Evolutionary conservation across 495 filamentous ascomycete genomes (phyloP).

Genomic region (Podospora comata): DNA sequence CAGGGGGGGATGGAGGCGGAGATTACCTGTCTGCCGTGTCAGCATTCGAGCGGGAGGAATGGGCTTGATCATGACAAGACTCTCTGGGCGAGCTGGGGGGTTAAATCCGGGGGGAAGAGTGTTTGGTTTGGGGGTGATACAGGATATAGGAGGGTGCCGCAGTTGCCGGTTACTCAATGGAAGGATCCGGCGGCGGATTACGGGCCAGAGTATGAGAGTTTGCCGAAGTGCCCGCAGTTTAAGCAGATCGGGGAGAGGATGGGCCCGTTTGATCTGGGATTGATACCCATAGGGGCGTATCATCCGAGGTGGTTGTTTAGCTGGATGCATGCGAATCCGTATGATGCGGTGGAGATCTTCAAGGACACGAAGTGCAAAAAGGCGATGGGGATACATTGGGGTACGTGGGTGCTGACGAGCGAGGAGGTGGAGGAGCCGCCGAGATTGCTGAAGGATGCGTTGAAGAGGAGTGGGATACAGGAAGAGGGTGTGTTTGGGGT

Average conservation of each 20-base stretch:
- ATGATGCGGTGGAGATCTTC: constrained; percentile 88
- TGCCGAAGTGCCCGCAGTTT: constrained; percentile 84
- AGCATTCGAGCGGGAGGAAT: constrained; percentile 72
- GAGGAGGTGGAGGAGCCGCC: constrained; percentile 88
- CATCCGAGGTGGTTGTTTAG: constrained; percentile 71
- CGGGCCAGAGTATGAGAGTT: constrained; percentile 58
- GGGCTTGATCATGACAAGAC: constrained; percentile 68
- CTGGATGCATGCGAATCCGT: constrained; percentile 83
- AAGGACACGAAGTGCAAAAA: constrained; percentile 75
- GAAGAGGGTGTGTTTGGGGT: constrained; percentile 85
- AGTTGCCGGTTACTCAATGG: constrained; percentile 35
- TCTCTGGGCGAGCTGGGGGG: constrained; percentile 84
- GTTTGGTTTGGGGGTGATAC: constrained; percentile 76
- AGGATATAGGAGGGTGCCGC: constrained; percentile 82
- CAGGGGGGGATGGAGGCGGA: constrained; percentile 59
- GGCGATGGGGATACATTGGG: constrained; percentile 94
- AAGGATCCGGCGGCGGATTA: constrained; percentile 63
- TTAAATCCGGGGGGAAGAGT: constrained; percentile 70
- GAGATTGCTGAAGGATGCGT: constrained; percentile 66
- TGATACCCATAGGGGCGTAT: constrained; percentile 96
- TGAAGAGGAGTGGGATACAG: constrained; percentile 62
- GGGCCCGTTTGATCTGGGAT: constrained; percentile 86
- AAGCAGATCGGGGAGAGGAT: constrained; percentile 75
- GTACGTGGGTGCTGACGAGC: constrained; percentile 82
- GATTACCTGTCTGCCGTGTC: constrained; percentile 79